Conservation (phyloP, 306 rosid species). For the Inga laurina region DNA sequence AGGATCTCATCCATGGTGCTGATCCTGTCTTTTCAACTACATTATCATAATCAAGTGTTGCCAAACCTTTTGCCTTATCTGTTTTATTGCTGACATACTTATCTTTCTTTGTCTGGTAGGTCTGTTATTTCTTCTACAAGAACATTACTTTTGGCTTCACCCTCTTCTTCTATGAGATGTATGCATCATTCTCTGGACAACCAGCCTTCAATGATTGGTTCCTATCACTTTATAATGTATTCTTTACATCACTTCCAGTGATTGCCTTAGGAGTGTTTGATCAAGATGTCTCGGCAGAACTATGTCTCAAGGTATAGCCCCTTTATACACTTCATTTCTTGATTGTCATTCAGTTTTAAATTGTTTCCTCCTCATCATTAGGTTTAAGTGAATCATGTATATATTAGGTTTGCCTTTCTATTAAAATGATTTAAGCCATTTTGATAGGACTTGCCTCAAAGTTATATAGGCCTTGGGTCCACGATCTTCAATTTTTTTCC, state of each 20-base stretch:
- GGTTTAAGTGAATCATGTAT: background rate
- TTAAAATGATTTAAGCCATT: too few relatives aligned
- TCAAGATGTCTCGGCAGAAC: conserved; percentile 80
- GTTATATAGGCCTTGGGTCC: too few relatives aligned
- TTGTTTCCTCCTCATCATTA: background rate
- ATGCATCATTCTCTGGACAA: conserved; percentile 92
- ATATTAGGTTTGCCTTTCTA: too few relatives aligned
- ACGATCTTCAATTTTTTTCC: too few relatives aligned
- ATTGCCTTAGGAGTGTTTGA: conserved; percentile 95
- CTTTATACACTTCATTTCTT: background rate
- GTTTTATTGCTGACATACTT: conserved; percentile 28
- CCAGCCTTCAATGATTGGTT: conserved; percentile 90
- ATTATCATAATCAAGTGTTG: background rate
- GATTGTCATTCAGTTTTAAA: background rate
- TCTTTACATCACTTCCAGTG: conserved; percentile 98
- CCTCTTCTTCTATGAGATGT: conserved; percentile 75
- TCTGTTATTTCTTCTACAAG: conserved; percentile 98
- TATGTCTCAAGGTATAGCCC: conserved; percentile 74
- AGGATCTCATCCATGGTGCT: conserved; percentile 94
- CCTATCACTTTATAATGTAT: conserved; percentile 79
- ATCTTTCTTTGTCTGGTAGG: conserved; percentile 50
- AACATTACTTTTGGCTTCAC: conserved; percentile 88
- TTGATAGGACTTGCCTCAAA: background rate
- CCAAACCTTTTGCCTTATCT: background rate
- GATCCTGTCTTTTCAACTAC: conserved; percentile 20